phyloP scores from a whole-genome alignment of 768 basidiomycete species.

The Hydnomerulius pinastri region DNA sequence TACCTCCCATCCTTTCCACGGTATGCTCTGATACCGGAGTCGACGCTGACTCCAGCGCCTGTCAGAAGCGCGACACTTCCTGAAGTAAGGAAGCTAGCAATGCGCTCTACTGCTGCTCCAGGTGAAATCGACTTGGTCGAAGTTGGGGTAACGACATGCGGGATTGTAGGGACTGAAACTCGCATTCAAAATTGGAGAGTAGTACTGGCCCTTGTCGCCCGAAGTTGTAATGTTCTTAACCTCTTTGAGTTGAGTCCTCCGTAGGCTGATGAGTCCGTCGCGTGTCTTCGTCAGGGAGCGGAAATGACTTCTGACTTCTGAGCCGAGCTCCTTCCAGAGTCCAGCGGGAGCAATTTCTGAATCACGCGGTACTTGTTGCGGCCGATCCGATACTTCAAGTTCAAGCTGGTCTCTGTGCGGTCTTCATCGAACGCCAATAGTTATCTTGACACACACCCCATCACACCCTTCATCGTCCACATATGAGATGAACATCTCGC shows the following conservation, averaged over 20 bases:
- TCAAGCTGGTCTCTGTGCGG: too few relatives aligned
- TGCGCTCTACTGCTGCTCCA: conserved; percentile 57
- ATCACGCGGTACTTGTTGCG: too few relatives aligned
- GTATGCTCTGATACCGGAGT: conserved; percentile 95
- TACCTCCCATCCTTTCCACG: conserved; percentile 83
- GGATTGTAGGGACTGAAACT: conserved; percentile 75
- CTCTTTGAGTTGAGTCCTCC: not conserved
- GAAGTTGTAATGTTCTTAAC: not conserved
- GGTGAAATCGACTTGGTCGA: conserved; percentile 41
- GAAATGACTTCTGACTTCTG: too few relatives aligned
- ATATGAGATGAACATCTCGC: conserved; percentile 35
- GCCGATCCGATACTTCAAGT: too few relatives aligned
- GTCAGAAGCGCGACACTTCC: conserved; percentile 80
- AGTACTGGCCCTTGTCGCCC: not conserved
- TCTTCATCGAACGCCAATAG: not conserved
- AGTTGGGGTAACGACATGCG: conserved; percentile 48
- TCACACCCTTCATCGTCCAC: not conserved
- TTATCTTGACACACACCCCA: not conserved
- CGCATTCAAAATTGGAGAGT: conserved; percentile 52
- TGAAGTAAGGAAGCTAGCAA: conserved; percentile 62
- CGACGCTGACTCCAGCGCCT: conserved; percentile 93
- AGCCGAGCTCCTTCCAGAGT: too few relatives aligned
- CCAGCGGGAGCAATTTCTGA: too few relatives aligned
- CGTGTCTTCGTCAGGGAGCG: too few relatives aligned
- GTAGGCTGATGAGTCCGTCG: too few relatives aligned